Evolutionary conservation across 1,139 yeast genomes (phyloP).

Genomic region (Tardiomyces blankii): DNA sequence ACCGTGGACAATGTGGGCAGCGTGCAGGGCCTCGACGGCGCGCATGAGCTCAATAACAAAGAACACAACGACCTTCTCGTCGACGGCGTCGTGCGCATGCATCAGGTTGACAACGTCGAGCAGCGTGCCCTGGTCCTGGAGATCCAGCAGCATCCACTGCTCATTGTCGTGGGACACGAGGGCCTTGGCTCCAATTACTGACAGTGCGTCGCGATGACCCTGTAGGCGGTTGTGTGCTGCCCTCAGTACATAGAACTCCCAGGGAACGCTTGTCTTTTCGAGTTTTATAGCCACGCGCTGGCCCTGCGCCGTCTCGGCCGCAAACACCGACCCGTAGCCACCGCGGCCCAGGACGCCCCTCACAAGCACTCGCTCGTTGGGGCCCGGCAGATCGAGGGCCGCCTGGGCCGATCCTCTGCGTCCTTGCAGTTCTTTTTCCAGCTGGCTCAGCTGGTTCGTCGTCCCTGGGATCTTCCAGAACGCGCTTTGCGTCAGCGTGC

Average conservation of each 20-base stretch:
- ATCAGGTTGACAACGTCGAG: constrained; percentile 51
- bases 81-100: constrained; percentile 24
- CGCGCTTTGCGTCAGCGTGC: no score
- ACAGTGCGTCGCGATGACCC: constrained; percentile 21
- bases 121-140: constrained; percentile 62
- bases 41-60: constrained; percentile 53
- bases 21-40: constrained; percentile 52
- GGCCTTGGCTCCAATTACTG: constrained; percentile 43
- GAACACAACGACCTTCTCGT: constrained; percentile 55
- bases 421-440: no score
- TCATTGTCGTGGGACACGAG: constrained; percentile 58
- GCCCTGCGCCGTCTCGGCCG: constrained; percentile 58
- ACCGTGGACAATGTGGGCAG: constrained; percentile 64
- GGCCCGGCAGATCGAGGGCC: no score
- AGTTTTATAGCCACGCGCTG: constrained; percentile 54
- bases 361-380: constrained; percentile 32
- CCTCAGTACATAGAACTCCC: constrained; percentile 73
- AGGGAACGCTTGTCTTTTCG: constrained; percentile 56
- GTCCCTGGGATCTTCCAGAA: no score
- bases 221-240: constrained; percentile 31
- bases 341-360: constrained; percentile 64
- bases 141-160: constrained; percentile 61
- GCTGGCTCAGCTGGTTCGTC: no score
- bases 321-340: constrained; percentile 68
- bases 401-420: no score